Evolutionary conservation across 495 filamentous ascomycete species (phyloP), one percentile per base, ranked within the genome.

Genomic region (Neurospora pannonica): DNA sequence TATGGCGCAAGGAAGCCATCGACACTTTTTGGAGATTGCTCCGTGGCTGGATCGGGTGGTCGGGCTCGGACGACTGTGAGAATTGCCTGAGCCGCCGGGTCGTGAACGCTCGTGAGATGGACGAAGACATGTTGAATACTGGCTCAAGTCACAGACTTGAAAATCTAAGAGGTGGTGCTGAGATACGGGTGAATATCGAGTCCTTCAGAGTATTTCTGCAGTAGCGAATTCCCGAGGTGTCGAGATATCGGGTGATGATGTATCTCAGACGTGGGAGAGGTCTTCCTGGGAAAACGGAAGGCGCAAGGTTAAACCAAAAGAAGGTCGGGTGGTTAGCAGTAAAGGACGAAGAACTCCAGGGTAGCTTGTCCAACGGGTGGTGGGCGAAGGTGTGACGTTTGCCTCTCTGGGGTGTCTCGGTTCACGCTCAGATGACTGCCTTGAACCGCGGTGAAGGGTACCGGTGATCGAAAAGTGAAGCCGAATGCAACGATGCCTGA

Each of bases 81-180:
- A 84, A 84, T 76, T 85, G 81, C 81, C 85, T 88, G 78, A 75
- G 78, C 78, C 84, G 81, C 72, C 84, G 84, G 46, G 84, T 86
- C 72, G 92, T 94, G 78, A 94, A 92, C 39, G 91, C 92, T 80
- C 92, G 84, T 42, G 89, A 86, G 76, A 93, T 81, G 70, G 86
- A 88, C 87, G 21, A 69, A 40, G n/a, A 4, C 8, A 54, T 54
- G n/a, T 71, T 8, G 36, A 37, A 70, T 15, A 60, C 71, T 39
- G 37, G 37, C 28, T 71, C 1, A 36, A 62, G 17, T 67, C 31
- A 67, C 54, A 28, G 54, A 34, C 54, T 67, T 34, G 28, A 31
- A 28, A 36, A n/a, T n/a, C 24, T 36, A 67, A 34, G 24, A 67
- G 54, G 54, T 19, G 28, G 15, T 19, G 54, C 54, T 67, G 54